Conservation (phyloP, 257 asterid species). For the Fraxinus pennsylvanica region DNA sequence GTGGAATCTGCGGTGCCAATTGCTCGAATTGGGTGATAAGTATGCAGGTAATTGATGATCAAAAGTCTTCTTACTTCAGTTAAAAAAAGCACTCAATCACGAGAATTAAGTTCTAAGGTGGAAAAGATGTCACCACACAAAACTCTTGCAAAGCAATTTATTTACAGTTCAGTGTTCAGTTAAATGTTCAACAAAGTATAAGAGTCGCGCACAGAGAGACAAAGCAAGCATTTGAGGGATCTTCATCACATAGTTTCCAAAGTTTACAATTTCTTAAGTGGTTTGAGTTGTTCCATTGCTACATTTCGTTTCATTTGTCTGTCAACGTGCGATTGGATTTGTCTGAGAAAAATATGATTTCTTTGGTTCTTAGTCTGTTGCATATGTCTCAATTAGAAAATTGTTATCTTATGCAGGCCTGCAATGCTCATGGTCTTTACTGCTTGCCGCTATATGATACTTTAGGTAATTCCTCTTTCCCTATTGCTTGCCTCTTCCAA, state of each 20-base stretch:
- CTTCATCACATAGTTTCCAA: too few species aligned
- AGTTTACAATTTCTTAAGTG: too few species aligned
- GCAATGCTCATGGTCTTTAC: conserved; percentile 72
- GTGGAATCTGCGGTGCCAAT: conserved; percentile 82
- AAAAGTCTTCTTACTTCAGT: background rate
- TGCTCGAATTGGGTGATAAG: conserved; percentile 75
- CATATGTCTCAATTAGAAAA: background rate
- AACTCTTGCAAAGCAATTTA: background rate
- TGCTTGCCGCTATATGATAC: conserved; percentile 82
- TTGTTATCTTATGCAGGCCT: conserved; percentile 54
- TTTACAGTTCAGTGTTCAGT: background rate
- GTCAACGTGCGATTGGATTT: background rate
- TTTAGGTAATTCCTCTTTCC: conserved; percentile 46
- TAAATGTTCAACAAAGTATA: too few species aligned
- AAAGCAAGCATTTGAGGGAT: too few species aligned
- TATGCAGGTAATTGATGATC: conserved; percentile 55
- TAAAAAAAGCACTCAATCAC: background rate
- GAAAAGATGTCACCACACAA: background rate
- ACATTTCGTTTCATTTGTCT: too few species aligned
- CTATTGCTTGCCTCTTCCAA: background rate
- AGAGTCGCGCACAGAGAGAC: too few species aligned
- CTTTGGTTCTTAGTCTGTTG: background rate
- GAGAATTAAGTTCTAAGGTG: background rate
- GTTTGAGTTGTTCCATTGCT: too few species aligned
- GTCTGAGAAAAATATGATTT: background rate